Base-by-base conservation (phyloP, 805 yeast species). In the Ogataea siamensis region DNA sequence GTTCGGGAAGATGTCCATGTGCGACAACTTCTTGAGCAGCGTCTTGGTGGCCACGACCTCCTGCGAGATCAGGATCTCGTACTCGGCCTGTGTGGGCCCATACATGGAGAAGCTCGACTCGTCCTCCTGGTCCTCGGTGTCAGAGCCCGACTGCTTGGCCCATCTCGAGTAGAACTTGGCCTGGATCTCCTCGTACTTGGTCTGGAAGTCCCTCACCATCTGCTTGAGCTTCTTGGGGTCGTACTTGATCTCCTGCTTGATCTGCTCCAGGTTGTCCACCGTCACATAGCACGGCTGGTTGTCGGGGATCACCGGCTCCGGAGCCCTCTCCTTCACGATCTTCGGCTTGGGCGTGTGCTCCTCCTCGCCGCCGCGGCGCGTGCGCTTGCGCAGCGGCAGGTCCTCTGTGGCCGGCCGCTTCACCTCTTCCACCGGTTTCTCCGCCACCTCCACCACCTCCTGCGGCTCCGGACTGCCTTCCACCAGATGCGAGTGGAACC, bases 51-150 rank as follows among this genome's bases (percentile, higher is more conserved):
- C 60, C 16, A 57, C 57, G 5, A 56, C 56, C 18, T 49, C 57
- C 19, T 45, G 53, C 1, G 44, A 43, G 22, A 43, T 47, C 36
- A 57, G 39, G 23, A 57, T 56, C 42, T 57, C 62, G 40, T 43
- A 51, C 28, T 57, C 62, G 15, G 55, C 51, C 33, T 57, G 61
- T 2, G 62, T 56, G 4, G 62, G 62, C 2, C 62, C 62, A 34
- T 57, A 57, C 50, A 57, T 57, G 12, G 58, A 53, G 37, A 57
- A 56, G 17, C 45, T 51, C 9, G 41, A 46, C 4, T 49, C 53
- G 14, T 37, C 39, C 18, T 54, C 55, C 4, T 43, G 20, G 7
- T 43, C 40, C 8, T 40, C 42, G 8, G 24, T 39, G 13, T 28
- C 24, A 8, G 33, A 43, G 1, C 42, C 18, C 4, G 42, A 13